Evolutionary conservation across 148 eudicot species (phyloP).

Genomic region (Cornus florida): DNA sequence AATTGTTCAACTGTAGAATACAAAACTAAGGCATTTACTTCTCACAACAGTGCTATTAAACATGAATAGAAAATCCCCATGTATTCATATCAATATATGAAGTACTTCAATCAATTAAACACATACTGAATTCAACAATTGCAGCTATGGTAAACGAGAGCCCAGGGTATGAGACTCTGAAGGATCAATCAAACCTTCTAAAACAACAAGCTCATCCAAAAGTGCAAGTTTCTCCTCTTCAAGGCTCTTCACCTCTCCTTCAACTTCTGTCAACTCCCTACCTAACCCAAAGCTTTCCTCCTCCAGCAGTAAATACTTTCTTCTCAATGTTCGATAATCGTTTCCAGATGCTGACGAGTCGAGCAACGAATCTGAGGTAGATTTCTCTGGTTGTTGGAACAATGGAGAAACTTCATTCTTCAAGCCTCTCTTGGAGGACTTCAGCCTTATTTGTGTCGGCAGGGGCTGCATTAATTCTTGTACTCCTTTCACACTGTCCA

Average conservation of each 20-base stretch:
- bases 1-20: neutral
- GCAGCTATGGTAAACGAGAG: neutral
- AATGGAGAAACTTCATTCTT: conserved; percentile 33
- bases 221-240: conserved; percentile 72
- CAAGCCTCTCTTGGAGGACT: conserved; percentile 41
- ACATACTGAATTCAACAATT: neutral
- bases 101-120: neutral
- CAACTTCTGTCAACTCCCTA: conserved; percentile 53
- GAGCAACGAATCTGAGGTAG: conserved; percentile 41
- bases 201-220: conserved; percentile 71
- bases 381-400: conserved; percentile 44
- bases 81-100: neutral
- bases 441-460: conserved; percentile 32
- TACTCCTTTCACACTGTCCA: conserved; percentile 35
- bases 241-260: conserved; percentile 62
- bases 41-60: neutral
- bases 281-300: conserved; percentile 73
- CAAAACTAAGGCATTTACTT: neutral
- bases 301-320: conserved; percentile 66
- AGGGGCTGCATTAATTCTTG: conserved; percentile 29
- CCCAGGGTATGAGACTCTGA: conserved; percentile 41
- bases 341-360: conserved; percentile 50
- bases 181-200: conserved; percentile 85
- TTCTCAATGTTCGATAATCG: conserved; percentile 64
- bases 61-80: neutral